phyloP scores from a whole-genome alignment of 495 filamentous ascomycete species.

The Neurospora tetraspora region DNA sequence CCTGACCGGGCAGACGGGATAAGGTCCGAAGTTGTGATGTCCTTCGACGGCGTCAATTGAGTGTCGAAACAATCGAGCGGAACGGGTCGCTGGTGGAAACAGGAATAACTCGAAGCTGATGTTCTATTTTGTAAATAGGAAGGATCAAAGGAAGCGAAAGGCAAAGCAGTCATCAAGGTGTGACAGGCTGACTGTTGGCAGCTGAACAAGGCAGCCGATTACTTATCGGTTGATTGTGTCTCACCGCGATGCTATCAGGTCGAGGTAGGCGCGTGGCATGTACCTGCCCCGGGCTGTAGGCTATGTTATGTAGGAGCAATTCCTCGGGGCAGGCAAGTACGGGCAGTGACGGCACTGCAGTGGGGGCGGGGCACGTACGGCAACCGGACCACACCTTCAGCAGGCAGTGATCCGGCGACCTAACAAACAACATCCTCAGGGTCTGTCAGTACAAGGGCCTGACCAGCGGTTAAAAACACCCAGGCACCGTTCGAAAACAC shows the following conservation, averaged over 20 bases:
- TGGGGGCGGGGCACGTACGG: not conserved
- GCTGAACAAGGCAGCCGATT: not conserved
- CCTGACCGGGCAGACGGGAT: not conserved
- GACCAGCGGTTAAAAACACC: not conserved
- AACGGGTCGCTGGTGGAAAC: not conserved
- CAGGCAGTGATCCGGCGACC: too few relatives aligned
- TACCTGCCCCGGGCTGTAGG: not conserved
- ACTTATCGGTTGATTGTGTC: not conserved
- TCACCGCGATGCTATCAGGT: not conserved
- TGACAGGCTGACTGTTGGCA: not conserved
- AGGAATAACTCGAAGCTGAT: not conserved
- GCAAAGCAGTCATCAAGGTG: constrained; percentile 1
- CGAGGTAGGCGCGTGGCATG: not conserved
- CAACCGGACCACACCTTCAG: not conserved
- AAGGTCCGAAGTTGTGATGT: not conserved
- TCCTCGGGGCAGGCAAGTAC: not conserved
- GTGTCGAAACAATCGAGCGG: not conserved
- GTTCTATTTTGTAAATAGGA: not conserved
- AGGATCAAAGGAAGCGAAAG: not conserved
- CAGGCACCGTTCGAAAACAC: not conserved
- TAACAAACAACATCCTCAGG: too few relatives aligned
- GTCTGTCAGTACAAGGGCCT: not conserved
- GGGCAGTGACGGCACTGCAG: not conserved
- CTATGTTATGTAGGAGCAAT: not conserved
- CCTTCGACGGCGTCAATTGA: not conserved